Base-by-base conservation (phyloP, 345 rosid species). In the Theobroma cacao region DNA sequence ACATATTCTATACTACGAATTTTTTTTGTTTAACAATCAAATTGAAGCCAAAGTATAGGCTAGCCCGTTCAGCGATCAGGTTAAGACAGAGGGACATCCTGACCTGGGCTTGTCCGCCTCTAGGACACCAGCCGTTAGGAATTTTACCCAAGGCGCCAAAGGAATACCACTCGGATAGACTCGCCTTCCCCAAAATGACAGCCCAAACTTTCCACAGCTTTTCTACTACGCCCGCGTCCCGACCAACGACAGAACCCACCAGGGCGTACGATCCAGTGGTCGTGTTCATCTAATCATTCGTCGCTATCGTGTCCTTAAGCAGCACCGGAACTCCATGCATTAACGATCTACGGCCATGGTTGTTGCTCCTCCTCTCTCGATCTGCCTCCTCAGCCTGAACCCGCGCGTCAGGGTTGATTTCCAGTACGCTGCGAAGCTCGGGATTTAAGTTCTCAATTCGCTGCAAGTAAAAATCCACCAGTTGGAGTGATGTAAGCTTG, bases 41-140 rank as follows among this genome's bases (percentile, higher is more conserved):
- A n/a, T n/a, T 1, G 9, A 41, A 41, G 9, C 45, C 9, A 6
- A 11, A 41, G 45, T 41, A 41, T 41, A 41, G 9, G 45, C 38
- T 36, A 36, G 38, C 38, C 5, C 38, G 38, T 5, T 5, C 38
- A 2, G 38, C 33, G 33, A 72, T 30, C 0, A 56, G 33, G 65
- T 22, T 36, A 15, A 28, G 28, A 48, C 11, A 36, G 2, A n/a
- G 18, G 30, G 45, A 40, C 2, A 50, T 11, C 17, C 65, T 69
- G 24, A 87, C 90, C 89, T 82, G 83, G 68, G 86, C 90, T 61
- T 84, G 91, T 20, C 94, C 94, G 7, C 86, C 80, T 77, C 90
- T 81, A 15, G 85, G 81, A 64, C 85, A 81, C 80, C 82, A 89
- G 43, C 88, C 89, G 64, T 17, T 78, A 0, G 89, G 87, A 7